Evolutionary conservation across 495 filamentous ascomycete species (phyloP).

Genomic region (Hyaloscypha hepaticicola): DNA sequence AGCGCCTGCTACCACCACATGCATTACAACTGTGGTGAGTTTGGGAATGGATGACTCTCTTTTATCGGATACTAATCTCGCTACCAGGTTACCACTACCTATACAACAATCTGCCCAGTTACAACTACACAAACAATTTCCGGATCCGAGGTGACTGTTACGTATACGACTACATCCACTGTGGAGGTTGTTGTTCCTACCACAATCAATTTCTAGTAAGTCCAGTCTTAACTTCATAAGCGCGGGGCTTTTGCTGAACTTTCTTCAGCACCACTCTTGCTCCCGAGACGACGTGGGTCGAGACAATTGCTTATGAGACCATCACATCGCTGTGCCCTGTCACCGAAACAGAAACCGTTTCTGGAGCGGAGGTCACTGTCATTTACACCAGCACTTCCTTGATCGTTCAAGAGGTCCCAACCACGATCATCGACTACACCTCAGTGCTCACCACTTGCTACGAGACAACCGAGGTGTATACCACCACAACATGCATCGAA

Average conservation of each 20-base stretch:
- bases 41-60: neutral
- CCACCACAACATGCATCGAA: constrained; percentile 12
- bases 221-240: neutral
- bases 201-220: constrained; percentile 14
- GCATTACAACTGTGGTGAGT: constrained; percentile 20
- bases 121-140: constrained; percentile 22
- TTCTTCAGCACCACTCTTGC: constrained; percentile 11
- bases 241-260: neutral
- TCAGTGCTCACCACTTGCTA: constrained; percentile 20
- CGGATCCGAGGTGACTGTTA: constrained; percentile 13
- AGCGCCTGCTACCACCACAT: neutral
- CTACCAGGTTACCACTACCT: constrained; percentile 16
- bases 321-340: constrained; percentile 25
- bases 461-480: constrained; percentile 23
- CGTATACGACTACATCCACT: constrained; percentile 26
- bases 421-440: constrained; percentile 12
- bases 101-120: constrained; percentile 29
- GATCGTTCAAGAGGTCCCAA: constrained; percentile 19
- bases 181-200: constrained; percentile 17
- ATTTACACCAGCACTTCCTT: constrained; percentile 17
- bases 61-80: neutral
- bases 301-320: constrained; percentile 13
- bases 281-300: constrained; percentile 6
- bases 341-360: constrained; percentile 19
- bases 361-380: constrained; percentile 15